Evolutionary conservation across 2,329 filamentous ascomycete species (phyloP).

Genomic region (Colletotrichum acutatum): DNA sequence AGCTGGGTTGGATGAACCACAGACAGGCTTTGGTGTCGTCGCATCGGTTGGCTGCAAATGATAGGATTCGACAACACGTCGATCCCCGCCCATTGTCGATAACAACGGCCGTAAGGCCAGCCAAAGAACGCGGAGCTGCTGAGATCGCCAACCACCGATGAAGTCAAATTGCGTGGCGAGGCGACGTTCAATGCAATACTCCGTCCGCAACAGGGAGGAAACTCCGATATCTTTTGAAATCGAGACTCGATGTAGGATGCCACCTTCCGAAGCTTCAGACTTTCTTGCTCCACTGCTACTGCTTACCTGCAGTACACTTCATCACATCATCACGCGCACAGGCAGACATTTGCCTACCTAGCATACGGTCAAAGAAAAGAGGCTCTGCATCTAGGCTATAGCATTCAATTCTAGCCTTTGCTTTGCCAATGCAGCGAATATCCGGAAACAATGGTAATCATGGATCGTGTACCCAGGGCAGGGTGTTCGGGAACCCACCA

Average conservation of each 20-base stretch:
- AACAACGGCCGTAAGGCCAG: not conserved
- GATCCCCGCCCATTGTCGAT: not conserved
- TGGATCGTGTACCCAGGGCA: not conserved
- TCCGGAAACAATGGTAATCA: not conserved
- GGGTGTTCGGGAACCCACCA: not conserved
- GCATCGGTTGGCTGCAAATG: not conserved
- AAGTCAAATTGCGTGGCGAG: not conserved
- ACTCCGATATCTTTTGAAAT: not conserved
- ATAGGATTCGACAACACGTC: not conserved
- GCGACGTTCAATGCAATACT: not conserved
- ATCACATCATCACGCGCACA: not conserved
- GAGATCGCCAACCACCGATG: not conserved
- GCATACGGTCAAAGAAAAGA: not conserved
- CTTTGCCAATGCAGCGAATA: not conserved
- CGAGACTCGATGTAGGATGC: not conserved
- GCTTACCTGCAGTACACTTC: not conserved
- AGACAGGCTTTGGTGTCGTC: too few relatives aligned
- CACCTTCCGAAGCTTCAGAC: not conserved
- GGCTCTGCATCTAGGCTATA: not conserved
- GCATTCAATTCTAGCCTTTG: not conserved
- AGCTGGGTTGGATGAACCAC: not conserved
- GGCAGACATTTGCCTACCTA: not conserved
- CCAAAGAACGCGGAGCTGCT: not conserved
- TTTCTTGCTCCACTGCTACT: not conserved
- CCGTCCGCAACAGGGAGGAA: not conserved